Percentiles rank a stretch among this genome's conserved stretches.
phyloP scores from a whole-genome alignment of 495 filamentous ascomycete species.

The Penicillium flavigenum region DNA sequence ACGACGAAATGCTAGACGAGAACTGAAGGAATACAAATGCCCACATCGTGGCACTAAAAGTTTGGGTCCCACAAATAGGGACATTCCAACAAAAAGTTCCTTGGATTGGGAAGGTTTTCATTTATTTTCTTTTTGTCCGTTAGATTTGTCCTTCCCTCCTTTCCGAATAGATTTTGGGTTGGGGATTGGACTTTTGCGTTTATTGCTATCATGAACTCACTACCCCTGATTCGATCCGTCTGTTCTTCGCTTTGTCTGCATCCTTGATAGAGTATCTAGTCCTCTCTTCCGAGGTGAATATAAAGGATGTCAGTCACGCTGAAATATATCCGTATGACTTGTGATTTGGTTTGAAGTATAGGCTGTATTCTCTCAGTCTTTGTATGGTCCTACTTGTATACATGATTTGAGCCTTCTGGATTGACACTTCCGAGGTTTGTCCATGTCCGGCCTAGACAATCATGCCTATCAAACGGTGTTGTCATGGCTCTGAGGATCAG shows the following conservation, averaged over 20 bases:
- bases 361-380: not conserved
- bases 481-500: not conserved
- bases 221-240: constrained; percentile 13
- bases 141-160: constrained; percentile 21
- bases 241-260: constrained; percentile 14
- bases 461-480: not conserved
- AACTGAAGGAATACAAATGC: constrained; percentile 33
- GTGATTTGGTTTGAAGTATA: not conserved
- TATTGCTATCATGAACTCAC: constrained; percentile 14
- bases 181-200: constrained; percentile 9
- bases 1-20: constrained; percentile 50
- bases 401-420: not conserved
- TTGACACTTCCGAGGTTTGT: not conserved
- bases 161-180: constrained; percentile 8
- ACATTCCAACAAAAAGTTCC: constrained; percentile 13
- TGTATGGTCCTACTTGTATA: not conserved
- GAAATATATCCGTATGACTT: not conserved
- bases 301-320: constrained; percentile 8
- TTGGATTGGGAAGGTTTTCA: constrained; percentile 16
- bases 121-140: constrained; percentile 16
- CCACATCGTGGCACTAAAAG: constrained; percentile 20
- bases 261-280: constrained; percentile 26
- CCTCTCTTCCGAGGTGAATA: constrained; percentile 16
- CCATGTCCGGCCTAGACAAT: not conserved
- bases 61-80: constrained; percentile 18